Percentiles rank a stretch among this genome's conserved stretches.
Conservation (phyloP, 176 grass and related monocot species). For the Avena atlantica region DNA sequence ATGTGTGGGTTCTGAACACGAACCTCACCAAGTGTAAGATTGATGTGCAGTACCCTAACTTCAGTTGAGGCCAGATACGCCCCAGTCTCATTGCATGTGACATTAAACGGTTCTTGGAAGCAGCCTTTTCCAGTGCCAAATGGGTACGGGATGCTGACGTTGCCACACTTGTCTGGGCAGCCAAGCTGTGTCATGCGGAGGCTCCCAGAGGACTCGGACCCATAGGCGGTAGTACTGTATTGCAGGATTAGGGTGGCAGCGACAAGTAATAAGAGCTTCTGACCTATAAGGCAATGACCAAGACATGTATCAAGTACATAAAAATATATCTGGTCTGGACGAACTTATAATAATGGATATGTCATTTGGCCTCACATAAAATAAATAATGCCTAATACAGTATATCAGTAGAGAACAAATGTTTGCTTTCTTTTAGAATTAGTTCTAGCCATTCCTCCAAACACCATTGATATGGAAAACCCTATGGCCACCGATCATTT, state of each 20-base stretch:
- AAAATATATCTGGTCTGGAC: background rate
- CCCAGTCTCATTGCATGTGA: background rate
- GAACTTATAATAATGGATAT: background rate
- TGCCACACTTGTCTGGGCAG: constrained; percentile 51
- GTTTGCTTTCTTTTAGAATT: too few species aligned
- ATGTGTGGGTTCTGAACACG: background rate
- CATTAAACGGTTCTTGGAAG: constrained; percentile 19
- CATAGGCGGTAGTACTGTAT: background rate
- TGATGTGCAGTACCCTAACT: background rate
- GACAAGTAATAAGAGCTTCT: constrained; percentile 8
- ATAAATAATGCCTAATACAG: too few species aligned
- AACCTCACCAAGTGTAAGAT: background rate
- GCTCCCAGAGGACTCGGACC: background rate
- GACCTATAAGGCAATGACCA: background rate
- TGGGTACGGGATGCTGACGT: constrained; percentile 56
- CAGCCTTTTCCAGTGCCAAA: constrained; percentile 50
- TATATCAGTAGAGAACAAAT: too few species aligned
- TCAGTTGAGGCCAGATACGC: background rate
- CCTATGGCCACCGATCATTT: too few species aligned
- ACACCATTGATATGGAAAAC: background rate
- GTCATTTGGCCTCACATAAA: background rate
- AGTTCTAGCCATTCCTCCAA: background rate
- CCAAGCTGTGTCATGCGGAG: background rate
- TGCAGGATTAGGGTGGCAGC: background rate
- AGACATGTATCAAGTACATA: background rate